A percentile compares a stretch with the other conserved stretches of the same genome.
Evolutionary conservation across 2,329 filamentous ascomycete genomes (phyloP).

Genomic region (Penicillium decumbens): DNA sequence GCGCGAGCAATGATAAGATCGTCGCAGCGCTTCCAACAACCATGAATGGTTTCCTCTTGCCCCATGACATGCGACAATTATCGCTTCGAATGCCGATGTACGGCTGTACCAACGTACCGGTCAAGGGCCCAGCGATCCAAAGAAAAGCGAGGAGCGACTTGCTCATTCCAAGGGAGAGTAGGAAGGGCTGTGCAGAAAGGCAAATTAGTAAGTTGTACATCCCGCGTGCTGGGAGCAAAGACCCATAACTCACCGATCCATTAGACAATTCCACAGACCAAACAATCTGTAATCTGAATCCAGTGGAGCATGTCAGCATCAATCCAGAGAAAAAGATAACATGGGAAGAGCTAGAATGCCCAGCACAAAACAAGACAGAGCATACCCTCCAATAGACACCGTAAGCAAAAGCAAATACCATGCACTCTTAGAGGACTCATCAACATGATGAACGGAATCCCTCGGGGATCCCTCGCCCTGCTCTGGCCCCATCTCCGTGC

Average conservation of each 20-base stretch:
- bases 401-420: slow-evolving; percentile 86
- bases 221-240: neutral
- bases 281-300: slow-evolving; percentile 70
- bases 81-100: slow-evolving; percentile 79
- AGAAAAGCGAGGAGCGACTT: slow-evolving; percentile 78
- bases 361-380: slow-evolving; percentile 5
- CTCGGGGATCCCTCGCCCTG: slow-evolving; percentile 16
- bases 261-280: slow-evolving; percentile 95
- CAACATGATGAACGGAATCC: slow-evolving; percentile 37
- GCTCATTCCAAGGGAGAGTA: slow-evolving; percentile 74
- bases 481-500: slow-evolving; percentile 24
- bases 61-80: slow-evolving; percentile 68
- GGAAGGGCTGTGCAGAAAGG: slow-evolving; percentile 52
- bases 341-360: neutral
- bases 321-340: neutral
- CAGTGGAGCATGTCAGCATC: slow-evolving; percentile 8
- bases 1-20: slow-evolving; percentile 61
- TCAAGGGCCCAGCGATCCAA: slow-evolving; percentile 78
- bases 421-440: slow-evolving; percentile 65
- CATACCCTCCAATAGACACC: slow-evolving; percentile 70
- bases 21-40: slow-evolving; percentile 64
- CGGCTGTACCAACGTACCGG: slow-evolving; percentile 73
- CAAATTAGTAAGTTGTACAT: neutral
- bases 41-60: slow-evolving; percentile 79
- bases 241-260: slow-evolving; percentile 59